Conservation (phyloP, 2,329 filamentous ascomycete species). For the Hypoxylon sp. region DNA sequence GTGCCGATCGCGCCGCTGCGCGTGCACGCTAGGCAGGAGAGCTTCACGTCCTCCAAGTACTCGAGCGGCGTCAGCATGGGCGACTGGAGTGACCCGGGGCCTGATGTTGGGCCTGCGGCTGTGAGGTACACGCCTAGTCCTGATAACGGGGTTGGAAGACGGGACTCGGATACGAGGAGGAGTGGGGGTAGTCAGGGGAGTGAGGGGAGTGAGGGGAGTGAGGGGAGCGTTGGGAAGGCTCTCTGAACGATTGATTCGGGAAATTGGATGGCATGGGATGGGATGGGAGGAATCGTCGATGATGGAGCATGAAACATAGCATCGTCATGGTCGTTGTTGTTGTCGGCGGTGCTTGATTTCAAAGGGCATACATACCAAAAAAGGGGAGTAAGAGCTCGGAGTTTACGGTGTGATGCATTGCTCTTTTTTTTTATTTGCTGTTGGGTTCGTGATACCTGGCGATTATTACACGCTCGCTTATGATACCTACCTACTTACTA, state of each 20-base stretch:
- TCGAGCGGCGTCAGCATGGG: constrained; percentile 64
- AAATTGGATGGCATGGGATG: not conserved
- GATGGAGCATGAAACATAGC: constrained; percentile 29
- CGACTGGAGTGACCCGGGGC: constrained; percentile 69
- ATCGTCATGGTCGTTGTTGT: constrained; percentile 4
- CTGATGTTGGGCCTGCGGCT: constrained; percentile 64
- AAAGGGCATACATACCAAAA: constrained; percentile 31
- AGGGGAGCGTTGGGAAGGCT: constrained; percentile 56
- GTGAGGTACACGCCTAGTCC: constrained; percentile 51
- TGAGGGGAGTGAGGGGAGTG: constrained; percentile 52
- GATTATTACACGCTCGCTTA: constrained; percentile 46
- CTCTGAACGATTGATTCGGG: constrained; percentile 44
- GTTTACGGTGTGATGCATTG: constrained; percentile 39
- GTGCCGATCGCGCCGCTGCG: constrained; percentile 51
- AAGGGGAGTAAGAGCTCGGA: constrained; percentile 37
- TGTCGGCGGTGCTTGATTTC: constrained; percentile 5
- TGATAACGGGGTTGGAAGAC: constrained; percentile 37
- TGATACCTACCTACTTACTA: constrained; percentile 54
- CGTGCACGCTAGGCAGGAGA: constrained; percentile 58
- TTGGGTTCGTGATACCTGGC: constrained; percentile 39
- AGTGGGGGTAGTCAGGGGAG: constrained; percentile 50
- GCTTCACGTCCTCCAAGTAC: constrained; percentile 62
- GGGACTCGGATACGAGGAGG: constrained; percentile 40
- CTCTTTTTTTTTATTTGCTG: constrained; percentile 24
- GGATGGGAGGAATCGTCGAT: constrained; percentile 3